A percentile compares a stretch with the other conserved stretches of the same genome.
phyloP scores from a whole-genome alignment of 805 yeast species.

The Zygoascus flipseniorum region DNA sequence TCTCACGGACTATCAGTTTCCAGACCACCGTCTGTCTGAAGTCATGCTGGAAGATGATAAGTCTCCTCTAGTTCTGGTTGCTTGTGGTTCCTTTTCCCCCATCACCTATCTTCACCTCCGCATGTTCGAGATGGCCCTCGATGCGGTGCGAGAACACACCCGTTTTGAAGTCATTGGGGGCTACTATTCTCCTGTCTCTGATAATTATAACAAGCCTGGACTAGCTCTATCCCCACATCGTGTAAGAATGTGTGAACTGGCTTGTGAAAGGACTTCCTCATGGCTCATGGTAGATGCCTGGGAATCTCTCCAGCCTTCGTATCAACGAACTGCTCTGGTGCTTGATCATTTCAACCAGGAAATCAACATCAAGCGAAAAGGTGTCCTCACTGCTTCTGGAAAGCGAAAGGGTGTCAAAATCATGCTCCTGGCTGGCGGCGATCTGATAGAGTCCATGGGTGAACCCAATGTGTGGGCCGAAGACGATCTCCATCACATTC shows the following conservation, averaged over 20 bases:
- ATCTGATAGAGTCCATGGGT: slow-evolving; percentile 97
- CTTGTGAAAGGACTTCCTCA: slow-evolving; percentile 90
- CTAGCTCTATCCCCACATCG: slow-evolving; percentile 82
- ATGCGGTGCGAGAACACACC: slow-evolving; percentile 83
- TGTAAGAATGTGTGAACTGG: slow-evolving; percentile 96
- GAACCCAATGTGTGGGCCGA: slow-evolving; percentile 99
- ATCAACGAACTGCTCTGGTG: slow-evolving; percentile 91
- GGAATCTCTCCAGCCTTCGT: slow-evolving; percentile 88
- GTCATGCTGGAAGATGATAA: slow-evolving; percentile 64
- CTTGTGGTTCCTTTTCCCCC: slow-evolving; percentile 96
- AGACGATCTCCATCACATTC: slow-evolving; percentile 84
- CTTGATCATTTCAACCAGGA: slow-evolving; percentile 95
- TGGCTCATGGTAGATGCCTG: slow-evolving; percentile 99
- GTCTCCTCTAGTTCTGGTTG: slow-evolving; percentile 86
- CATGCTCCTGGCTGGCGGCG: slow-evolving; percentile 97
- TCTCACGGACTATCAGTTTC: slow-evolving; percentile 66
- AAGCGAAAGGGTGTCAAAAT: slow-evolving; percentile 73
- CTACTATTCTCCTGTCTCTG: slow-evolving; percentile 84
- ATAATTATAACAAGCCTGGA: slow-evolving; percentile 88
- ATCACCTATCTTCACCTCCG: slow-evolving; percentile 89
- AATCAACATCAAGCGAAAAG: slow-evolving; percentile 83
- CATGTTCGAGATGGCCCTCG: slow-evolving; percentile 99
- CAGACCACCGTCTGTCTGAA: slow-evolving; percentile 74
- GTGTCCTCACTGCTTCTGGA: slow-evolving; percentile 46
- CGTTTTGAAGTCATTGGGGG: slow-evolving; percentile 95